Conservation (phyloP, 1,284 basidiomycete genomes). For the Inonotus obliquus region DNA sequence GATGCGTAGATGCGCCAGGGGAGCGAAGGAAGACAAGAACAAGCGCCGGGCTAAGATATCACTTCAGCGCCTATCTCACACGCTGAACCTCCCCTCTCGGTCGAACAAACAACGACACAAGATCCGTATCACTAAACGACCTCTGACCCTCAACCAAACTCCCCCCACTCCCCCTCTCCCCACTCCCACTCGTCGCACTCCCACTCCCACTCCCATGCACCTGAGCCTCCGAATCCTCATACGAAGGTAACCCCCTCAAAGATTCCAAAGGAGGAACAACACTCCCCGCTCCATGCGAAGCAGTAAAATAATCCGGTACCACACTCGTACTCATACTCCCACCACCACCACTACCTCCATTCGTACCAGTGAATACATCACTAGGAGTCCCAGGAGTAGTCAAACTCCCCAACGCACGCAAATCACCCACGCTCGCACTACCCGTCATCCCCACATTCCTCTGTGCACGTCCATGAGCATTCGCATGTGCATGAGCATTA, state of each 20-base stretch:
- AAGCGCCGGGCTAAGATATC: too few species aligned
- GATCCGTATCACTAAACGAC: conserved; percentile 16
- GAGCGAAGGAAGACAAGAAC: neutral
- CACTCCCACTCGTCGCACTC: too few species aligned
- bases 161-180: neutral
- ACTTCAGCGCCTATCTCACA: neutral
- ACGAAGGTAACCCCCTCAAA: conserved; percentile 71
- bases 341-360: too few species aligned
- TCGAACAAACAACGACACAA: conserved; percentile 7
- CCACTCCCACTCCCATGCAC: too few species aligned
- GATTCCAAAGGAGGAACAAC: conserved; percentile 81
- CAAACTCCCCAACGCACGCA: neutral
- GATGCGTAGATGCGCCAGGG: neutral
- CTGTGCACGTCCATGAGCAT: neutral
- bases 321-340: conserved; percentile 33
- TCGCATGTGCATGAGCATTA: neutral
- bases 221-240: conserved; percentile 49
- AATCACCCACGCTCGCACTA: conserved; percentile 6
- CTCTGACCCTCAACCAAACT: conserved; percentile 9
- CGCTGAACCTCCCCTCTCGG: neutral
- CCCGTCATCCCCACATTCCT: neutral
- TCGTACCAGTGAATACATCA: neutral
- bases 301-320: conserved; percentile 82
- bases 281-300: conserved; percentile 70
- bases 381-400: conserved; percentile 47